A percentile compares a stretch with the other conserved stretches of the same genome.
Conservation (phyloP, 768 basidiomycete species). For the Crucibulum laeve region DNA sequence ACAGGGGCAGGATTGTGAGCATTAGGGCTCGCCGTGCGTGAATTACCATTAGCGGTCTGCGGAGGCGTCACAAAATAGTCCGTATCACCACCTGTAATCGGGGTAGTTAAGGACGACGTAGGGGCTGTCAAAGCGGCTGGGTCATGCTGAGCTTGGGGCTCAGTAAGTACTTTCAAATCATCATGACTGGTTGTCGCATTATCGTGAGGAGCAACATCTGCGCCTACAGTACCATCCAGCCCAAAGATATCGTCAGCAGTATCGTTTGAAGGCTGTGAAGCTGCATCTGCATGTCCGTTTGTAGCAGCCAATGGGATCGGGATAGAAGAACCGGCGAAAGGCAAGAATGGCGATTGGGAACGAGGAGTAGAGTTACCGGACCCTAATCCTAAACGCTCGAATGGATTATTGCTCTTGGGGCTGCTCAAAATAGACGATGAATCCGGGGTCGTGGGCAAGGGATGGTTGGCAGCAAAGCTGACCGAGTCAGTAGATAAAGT, state of each 20-base stretch:
- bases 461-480: constrained; percentile 61
- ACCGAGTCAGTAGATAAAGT: constrained; percentile 45
- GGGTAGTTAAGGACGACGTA: constrained; percentile 4
- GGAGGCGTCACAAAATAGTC: constrained; percentile 64
- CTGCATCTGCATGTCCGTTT: constrained; percentile 17
- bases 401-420: constrained; percentile 87
- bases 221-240: neutral
- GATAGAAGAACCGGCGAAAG: constrained; percentile 35
- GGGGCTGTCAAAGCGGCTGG: neutral
- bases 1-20: constrained; percentile 11
- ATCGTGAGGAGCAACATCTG: neutral
- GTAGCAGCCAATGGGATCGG: constrained; percentile 30
- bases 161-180: neutral
- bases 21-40: constrained; percentile 13
- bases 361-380: constrained; percentile 37
- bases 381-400: constrained; percentile 63
- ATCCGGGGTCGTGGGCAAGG: constrained; percentile 71
- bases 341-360: constrained; percentile 58
- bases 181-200: neutral
- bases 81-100: constrained; percentile 31
- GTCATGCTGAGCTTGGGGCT: neutral
- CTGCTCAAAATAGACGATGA: constrained; percentile 42
- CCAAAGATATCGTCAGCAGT: constrained; percentile 11
- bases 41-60: constrained; percentile 28
- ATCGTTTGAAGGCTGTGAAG: constrained; percentile 32